These are phyloP conservation scores for Phytophthora gonapodyides DNA, from an alignment of 352 stramenopile species.

Conservation along the genomic window DNA sequence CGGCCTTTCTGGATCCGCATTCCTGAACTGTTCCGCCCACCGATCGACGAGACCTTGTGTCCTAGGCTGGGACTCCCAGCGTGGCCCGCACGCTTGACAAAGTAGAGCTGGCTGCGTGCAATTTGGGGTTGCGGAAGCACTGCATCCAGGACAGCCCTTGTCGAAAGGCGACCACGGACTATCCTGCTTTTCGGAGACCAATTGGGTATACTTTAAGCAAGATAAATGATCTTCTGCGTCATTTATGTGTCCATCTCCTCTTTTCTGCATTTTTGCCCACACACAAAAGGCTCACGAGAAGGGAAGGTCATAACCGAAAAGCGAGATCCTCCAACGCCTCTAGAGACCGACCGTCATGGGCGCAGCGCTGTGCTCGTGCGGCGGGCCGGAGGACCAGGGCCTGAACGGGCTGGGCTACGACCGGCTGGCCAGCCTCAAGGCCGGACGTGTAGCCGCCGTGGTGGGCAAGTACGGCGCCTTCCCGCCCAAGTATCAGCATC, in stretches of 20 bases:
- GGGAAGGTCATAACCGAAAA: conserved; percentile 22
- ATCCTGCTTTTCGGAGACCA: neutral
- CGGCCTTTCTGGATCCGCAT: conserved; percentile 25
- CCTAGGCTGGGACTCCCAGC: no score
- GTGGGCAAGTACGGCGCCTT: conserved; percentile 42
- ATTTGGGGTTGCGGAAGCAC: no score
- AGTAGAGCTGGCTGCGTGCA: no score
- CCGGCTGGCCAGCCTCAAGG: conserved; percentile 39
- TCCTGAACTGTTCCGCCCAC: conserved; percentile 29
- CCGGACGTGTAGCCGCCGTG: conserved; percentile 31
- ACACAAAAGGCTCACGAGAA: neutral
- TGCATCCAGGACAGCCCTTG: no score
- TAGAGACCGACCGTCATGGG: conserved; percentile 36
- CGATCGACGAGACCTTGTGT: no score
- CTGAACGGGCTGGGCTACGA: conserved; percentile 49
- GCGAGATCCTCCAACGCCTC: conserved; percentile 24
- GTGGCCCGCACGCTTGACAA: neutral
- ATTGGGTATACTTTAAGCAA: neutral
- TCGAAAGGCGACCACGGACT: neutral
- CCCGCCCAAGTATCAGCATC: conserved; percentile 37
- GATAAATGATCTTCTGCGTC: no score
- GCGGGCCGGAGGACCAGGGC: conserved; percentile 44
- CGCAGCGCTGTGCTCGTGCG: conserved; percentile 57
- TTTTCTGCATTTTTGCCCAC: neutral
- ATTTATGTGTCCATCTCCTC: neutral